phyloP scores from a whole-genome alignment of 2,329 filamentous ascomycete genomes.

The Fusarium fracticaudum region DNA sequence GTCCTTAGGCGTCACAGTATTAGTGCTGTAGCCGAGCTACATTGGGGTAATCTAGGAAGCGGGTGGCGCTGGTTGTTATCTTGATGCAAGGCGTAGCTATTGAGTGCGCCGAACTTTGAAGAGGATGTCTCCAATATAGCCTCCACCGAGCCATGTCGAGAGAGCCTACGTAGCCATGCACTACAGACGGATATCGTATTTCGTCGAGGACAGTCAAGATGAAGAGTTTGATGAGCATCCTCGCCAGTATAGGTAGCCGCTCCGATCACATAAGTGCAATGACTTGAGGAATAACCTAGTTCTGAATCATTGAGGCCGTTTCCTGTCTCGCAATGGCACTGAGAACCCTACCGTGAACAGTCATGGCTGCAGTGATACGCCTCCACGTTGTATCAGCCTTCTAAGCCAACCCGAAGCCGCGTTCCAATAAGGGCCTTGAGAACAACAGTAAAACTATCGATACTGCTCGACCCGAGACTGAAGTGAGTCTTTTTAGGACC shows the following conservation, averaged over 20 bases:
- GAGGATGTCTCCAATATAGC: no score
- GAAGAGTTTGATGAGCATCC: background rate
- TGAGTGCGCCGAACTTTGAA: no score
- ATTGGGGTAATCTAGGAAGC: no score
- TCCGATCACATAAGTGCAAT: background rate
- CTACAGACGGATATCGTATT: fast-evolving
- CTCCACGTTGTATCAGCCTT: background rate
- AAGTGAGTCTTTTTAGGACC: background rate
- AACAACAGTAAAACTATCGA: background rate
- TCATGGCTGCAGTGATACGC: background rate
- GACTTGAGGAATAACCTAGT: background rate
- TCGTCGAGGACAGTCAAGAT: background rate
- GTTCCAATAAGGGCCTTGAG: no score
- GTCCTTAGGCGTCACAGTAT: no score
- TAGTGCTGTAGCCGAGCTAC: no score
- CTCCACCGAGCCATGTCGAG: background rate
- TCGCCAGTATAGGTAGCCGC: background rate
- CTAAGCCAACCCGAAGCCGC: fast-evolving
- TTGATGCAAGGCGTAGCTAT: no score
- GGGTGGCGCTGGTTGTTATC: no score
- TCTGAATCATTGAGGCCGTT: background rate
- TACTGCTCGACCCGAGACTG: background rate
- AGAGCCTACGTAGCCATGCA: background rate
- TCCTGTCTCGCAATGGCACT: background rate
- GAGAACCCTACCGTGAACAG: background rate